Percentiles rank a stretch among this genome's conserved stretches.
These are phyloP conservation scores for Magnolia kwangsiensis DNA, from an alignment of 164 flowering plant species.

Conservation along the genomic window DNA sequence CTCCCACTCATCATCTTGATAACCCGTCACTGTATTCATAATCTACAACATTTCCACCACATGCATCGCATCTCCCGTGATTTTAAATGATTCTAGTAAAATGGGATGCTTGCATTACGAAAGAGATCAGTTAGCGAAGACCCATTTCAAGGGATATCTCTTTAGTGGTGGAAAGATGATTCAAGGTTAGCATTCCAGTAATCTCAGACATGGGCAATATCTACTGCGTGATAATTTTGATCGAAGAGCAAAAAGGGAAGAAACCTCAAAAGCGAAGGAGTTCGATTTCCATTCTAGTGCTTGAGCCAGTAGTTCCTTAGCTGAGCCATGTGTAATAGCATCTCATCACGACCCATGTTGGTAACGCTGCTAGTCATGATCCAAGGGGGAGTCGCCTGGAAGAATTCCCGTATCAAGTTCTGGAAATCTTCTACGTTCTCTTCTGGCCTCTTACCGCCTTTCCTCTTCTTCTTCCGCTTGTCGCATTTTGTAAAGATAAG, in stretches of 20 bases:
- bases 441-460: conserved; percentile 82
- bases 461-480: conserved; percentile 82
- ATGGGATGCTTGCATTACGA: neutral
- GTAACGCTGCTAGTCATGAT: conserved; percentile 94
- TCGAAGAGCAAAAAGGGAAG: no score
- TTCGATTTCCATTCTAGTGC: conserved; percentile 33
- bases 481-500: conserved; percentile 95
- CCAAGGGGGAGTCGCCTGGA: conserved; percentile 84
- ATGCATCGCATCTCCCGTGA: neutral
- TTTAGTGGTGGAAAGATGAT: no score
- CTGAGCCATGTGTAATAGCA: conserved; percentile 92
- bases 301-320: conserved; percentile 95
- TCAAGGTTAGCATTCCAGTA: no score
- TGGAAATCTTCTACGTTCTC: conserved; percentile 82
- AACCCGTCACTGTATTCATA: no score
- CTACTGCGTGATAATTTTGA: neutral
- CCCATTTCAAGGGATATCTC: neutral
- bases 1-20: no score
- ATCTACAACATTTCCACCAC: no score
- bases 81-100: neutral
- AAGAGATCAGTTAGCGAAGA: neutral
- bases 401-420: conserved; percentile 63
- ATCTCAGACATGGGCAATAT: neutral
- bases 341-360: conserved; percentile 88
- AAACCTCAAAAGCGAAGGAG: neutral